A percentile compares a stretch with the other conserved stretches of the same genome.
phyloP scores from a whole-genome alignment of 345 rosid genomes.

The Euphorbia lathyris region DNA sequence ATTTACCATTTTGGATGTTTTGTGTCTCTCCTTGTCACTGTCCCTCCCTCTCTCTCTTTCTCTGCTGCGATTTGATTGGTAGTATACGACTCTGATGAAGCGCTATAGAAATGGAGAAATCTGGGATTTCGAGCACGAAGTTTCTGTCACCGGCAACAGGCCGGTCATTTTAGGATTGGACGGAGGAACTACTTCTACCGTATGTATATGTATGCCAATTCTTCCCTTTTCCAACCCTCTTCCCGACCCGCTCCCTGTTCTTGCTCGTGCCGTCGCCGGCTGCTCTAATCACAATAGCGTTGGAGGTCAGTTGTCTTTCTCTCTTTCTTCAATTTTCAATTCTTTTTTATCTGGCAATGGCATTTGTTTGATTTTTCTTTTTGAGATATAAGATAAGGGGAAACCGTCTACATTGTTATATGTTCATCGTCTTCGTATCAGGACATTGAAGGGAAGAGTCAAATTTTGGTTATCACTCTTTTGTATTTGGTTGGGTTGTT shows the following conservation, averaged over 20 bases:
- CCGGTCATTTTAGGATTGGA: constrained; percentile 63
- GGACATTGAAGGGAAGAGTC: no score
- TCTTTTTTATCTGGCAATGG: no score
- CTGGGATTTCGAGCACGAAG: constrained; percentile 60
- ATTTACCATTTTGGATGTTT: neutral
- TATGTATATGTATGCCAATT: constrained; percentile 56
- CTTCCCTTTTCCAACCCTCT: constrained; percentile 36
- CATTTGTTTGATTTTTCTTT: no score
- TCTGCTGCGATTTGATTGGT: neutral
- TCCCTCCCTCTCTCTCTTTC: neutral
- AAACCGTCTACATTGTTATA: neutral
- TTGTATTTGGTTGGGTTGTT: neutral
- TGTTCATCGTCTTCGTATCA: neutral
- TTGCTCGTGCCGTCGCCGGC: constrained; percentile 63
- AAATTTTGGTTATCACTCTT: neutral
- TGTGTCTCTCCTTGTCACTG: neutral
- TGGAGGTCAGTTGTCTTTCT: constrained; percentile 41
- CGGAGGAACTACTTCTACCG: constrained; percentile 74
- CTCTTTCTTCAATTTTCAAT: neutral
- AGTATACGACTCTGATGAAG: constrained; percentile 34
- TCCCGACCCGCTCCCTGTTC: constrained; percentile 55
- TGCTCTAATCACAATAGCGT: constrained; percentile 75
- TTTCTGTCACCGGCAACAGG: constrained; percentile 5
- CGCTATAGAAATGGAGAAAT: constrained; percentile 59
- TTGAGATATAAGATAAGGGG: neutral